Evolutionary conservation across 768 basidiomycete genomes (phyloP).

Genomic region (Tephrocybe rancida): DNA sequence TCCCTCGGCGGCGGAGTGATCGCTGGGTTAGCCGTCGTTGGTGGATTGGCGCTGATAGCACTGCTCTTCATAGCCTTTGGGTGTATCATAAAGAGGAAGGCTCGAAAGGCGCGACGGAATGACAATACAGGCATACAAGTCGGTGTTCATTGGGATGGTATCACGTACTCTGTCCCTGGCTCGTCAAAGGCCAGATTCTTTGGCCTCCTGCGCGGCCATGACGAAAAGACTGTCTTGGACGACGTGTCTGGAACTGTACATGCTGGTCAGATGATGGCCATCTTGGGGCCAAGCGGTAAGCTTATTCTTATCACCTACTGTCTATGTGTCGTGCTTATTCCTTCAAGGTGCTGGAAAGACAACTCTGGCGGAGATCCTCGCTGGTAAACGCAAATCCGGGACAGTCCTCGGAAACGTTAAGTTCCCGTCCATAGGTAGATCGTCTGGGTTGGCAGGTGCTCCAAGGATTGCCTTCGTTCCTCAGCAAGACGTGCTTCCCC

Average conservation of each 20-base stretch:
- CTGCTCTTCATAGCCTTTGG: constrained; percentile 67
- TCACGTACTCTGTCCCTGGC: constrained; percentile 65
- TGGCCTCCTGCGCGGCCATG: constrained; percentile 23
- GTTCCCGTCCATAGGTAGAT: constrained; percentile 43
- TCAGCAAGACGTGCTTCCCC: constrained; percentile 82
- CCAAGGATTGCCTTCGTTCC: constrained; percentile 85
- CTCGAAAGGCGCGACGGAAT: constrained; percentile 45
- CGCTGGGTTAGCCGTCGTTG: constrained; percentile 87
- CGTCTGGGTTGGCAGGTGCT: constrained; percentile 15
- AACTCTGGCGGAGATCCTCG: constrained; percentile 88
- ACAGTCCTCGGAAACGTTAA: constrained; percentile 63
- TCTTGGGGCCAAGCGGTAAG: constrained; percentile 86
- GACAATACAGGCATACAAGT: constrained; percentile 53
- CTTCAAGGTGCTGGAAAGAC: constrained; percentile 81
- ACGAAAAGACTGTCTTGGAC: constrained; percentile 72
- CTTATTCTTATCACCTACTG: constrained; percentile 3
- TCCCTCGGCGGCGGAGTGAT: constrained; percentile 82
- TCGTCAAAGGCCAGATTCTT: constrained; percentile 12
- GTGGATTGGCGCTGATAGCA: constrained; percentile 59
- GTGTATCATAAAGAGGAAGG: constrained; percentile 58
- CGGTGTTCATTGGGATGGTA: constrained; percentile 65
- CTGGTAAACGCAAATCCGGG: constrained; percentile 81
- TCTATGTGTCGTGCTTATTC: background rate
- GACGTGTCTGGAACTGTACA: constrained; percentile 67
- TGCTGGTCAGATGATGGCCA: constrained; percentile 87